Evolutionary conservation across 306 rosid species (phyloP).

Genomic region (Rosa multiflora): DNA sequence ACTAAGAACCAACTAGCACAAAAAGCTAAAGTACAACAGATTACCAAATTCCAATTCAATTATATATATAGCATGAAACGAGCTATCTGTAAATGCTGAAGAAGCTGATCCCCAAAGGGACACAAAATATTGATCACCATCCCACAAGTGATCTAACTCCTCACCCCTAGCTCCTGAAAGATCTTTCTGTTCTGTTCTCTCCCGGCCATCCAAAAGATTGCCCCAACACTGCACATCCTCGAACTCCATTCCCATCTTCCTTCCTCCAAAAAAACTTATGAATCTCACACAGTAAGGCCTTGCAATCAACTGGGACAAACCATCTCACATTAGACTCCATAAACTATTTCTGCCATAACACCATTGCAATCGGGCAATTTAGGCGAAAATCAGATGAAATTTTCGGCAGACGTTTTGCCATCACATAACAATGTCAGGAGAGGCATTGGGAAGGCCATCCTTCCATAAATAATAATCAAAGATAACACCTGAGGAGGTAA

Average conservation of each 20-base stretch:
- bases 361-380: not conserved
- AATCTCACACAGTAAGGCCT: no score
- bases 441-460: not conserved
- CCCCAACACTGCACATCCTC: not conserved
- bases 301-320: not conserved
- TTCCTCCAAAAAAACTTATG: not conserved
- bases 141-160: not conserved
- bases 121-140: no score
- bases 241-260: not conserved
- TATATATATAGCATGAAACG: not conserved
- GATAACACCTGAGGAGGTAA: not conserved
- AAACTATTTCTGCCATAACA: not conserved
- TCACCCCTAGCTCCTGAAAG: not conserved
- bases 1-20: not conserved
- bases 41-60: not conserved
- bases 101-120: no score
- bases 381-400: no score
- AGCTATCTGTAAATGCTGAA: not conserved
- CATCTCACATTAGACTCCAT: not conserved
- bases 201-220: not conserved
- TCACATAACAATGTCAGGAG: no score
- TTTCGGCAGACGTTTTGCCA: no score
- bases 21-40: not conserved
- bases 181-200: not conserved
- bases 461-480: not conserved